Percentiles rank a stretch among this genome's conserved stretches.
Evolutionary conservation across 1,284 basidiomycete genomes (phyloP).

Genomic region (Moesziomyces antarcticus): DNA sequence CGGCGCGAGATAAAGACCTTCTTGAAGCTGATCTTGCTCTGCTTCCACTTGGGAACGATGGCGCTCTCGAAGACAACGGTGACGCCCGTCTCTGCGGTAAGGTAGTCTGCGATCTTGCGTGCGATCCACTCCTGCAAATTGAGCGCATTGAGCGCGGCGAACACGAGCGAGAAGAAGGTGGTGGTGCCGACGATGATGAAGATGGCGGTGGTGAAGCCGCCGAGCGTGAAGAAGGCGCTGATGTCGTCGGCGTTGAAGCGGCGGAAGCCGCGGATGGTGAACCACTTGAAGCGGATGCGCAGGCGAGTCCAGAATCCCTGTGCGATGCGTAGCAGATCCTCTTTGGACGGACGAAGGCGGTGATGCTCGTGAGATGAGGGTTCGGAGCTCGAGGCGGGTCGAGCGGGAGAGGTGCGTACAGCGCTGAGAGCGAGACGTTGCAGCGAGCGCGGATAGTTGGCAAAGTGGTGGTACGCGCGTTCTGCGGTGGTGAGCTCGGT

Average conservation of each 20-base stretch:
- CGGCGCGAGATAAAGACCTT: slow-evolving; percentile 94
- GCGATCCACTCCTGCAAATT: slow-evolving; percentile 94
- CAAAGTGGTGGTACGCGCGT: slow-evolving; percentile 48
- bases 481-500: slow-evolving; percentile 37
- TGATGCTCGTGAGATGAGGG: slow-evolving; percentile 20
- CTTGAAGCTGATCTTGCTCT: slow-evolving; percentile 93
- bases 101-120: slow-evolving; percentile 86
- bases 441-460: slow-evolving; percentile 62
- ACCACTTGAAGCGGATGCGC: slow-evolving; percentile 96
- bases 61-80: slow-evolving; percentile 97
- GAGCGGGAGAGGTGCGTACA: slow-evolving; percentile 22
- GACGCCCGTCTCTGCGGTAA: slow-evolving; percentile 91
- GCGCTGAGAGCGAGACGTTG: slow-evolving; percentile 58
- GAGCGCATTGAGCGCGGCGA: slow-evolving; percentile 87
- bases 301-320: slow-evolving; percentile 89
- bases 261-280: slow-evolving; percentile 93
- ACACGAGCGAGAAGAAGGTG: slow-evolving; percentile 92
- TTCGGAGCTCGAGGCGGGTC: neutral
- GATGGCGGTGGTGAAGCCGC: slow-evolving; percentile 81
- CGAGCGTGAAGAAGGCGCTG: slow-evolving; percentile 92
- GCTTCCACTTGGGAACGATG: slow-evolving; percentile 97
- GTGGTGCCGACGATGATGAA: slow-evolving; percentile 97
- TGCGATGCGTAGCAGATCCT: slow-evolving; percentile 84
- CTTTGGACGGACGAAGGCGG: slow-evolving; percentile 54
- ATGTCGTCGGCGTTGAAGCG: slow-evolving; percentile 97